Percentiles rank a stretch among this genome's conserved stretches.
Conservation (phyloP, 768 basidiomycete genomes). For the Tulasnella calospora region DNA sequence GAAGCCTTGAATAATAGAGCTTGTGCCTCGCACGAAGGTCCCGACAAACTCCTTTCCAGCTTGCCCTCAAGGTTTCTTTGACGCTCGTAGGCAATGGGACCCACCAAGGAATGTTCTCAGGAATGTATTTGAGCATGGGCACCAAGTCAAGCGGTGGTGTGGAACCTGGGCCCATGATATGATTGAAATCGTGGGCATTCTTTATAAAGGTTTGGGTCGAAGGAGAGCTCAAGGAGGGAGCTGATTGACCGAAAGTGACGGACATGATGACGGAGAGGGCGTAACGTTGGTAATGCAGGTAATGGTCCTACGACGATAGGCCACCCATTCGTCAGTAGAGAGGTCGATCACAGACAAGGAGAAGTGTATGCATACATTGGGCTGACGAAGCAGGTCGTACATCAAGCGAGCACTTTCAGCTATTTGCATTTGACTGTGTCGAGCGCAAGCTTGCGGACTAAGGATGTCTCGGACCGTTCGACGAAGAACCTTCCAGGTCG, state of each 20-base stretch:
- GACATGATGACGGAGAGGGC: slow-evolving; percentile 16
- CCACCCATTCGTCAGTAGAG: not conserved
- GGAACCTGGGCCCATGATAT: slow-evolving; percentile 3
- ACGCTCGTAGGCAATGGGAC: not conserved
- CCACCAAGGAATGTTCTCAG: slow-evolving; percentile 11
- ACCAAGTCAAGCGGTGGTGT: slow-evolving; percentile 20
- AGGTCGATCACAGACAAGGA: not conserved
- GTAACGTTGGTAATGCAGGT: slow-evolving; percentile 16
- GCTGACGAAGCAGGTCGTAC: slow-evolving; percentile 34
- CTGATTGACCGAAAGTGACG: slow-evolving; percentile 18
- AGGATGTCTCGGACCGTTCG: slow-evolving; percentile 27
- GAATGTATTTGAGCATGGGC: slow-evolving; percentile 19
- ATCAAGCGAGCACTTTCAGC: slow-evolving; percentile 36
- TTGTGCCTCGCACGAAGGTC: slow-evolving; percentile 8
- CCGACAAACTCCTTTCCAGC: slow-evolving; percentile 11
- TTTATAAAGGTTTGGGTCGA: not conserved
- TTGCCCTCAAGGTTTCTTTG: slow-evolving; percentile 3
- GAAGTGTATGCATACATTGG: slow-evolving; percentile 29
- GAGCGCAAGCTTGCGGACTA: slow-evolving; percentile 29
- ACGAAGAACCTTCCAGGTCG: slow-evolving; percentile 26
- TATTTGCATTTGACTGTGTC: slow-evolving; percentile 33
- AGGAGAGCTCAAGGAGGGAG: not conserved
- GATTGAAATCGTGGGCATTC: slow-evolving; percentile 11
- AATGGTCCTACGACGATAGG: slow-evolving; percentile 10
- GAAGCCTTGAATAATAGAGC: slow-evolving; percentile 13